Base-by-base conservation (phyloP, 2,329 filamentous ascomycete genomes). In the Orbilia brochopaga region DNA sequence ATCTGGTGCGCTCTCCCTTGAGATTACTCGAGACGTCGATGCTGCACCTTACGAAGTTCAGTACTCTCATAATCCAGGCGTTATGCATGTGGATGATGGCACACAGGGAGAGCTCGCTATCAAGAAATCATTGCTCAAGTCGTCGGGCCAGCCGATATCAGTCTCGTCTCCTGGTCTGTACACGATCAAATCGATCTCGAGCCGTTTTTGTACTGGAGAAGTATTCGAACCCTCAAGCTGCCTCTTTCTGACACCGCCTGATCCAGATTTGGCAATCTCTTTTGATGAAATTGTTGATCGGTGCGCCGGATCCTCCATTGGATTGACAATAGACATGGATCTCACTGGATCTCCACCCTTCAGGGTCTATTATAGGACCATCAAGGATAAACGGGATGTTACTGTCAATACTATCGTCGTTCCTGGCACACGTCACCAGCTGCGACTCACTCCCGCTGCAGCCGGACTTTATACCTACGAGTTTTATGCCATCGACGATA, bases 221-320 rank as follows among this genome's bases (percentile, higher is more conserved):
- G 87, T 99, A 2, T 85, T 93, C 74, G 94, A 99, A 79, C 94
- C 94, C 27, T 90, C 93, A 1, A 94, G 92, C n/a, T 97, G 93
- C 79, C 83, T 96, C 67, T 82, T 99, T 60, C 84, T 95, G 75
- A 99, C 97, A 75, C 94, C 94, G 3, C 88, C 94, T 0, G 88
- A 96, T 80, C 94, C 94, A 8, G 86, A 88, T 62, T 79, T 99
- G 66, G 83, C 86, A 2, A 82, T 99, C 55, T 85, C 85, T 32
- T 84, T 87, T 5, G 90, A 96, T 76, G 88, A 92, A 73, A 92
- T 99, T 48, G 90, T 91, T 58, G 94, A 99, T 79, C 96, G 95
- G 78, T 99, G 94, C 79, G 93, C 92, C 37, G 92, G 92, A 53
- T 96, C 92, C 77, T 91, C 94, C 0, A 90, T 99, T 73, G 94